A percentile compares a stretch with the other conserved stretches of the same genome.
These are phyloP conservation scores for Stachybotrys elegans DNA, from an alignment of 2,329 filamentous ascomycete genomes.

Conservation along the genomic window DNA sequence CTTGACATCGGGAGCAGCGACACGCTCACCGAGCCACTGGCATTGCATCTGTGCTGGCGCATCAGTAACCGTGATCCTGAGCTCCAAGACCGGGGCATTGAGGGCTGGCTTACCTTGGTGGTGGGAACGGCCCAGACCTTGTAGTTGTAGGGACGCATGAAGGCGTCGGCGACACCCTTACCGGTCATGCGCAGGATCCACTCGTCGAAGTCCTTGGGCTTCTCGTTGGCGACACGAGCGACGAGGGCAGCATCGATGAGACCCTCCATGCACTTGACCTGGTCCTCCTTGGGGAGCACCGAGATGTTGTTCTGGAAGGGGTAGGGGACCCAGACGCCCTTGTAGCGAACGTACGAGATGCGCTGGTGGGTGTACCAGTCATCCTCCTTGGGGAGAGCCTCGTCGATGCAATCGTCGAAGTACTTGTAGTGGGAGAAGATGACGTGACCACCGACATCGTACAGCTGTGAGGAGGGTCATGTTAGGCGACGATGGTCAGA, in stretches of 20 bases:
- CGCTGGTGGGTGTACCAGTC: slow-evolving; percentile 99
- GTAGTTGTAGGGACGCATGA: slow-evolving; percentile 99
- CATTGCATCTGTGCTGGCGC: slow-evolving; percentile 84
- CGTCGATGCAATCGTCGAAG: slow-evolving; percentile 98
- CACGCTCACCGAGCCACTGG: slow-evolving; percentile 96
- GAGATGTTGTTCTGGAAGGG: slow-evolving; percentile 99
- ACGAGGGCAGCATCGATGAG: slow-evolving; percentile 93
- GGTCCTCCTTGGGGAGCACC: slow-evolving; percentile 94
- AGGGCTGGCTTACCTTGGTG: slow-evolving; percentile 65
- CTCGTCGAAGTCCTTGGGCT: slow-evolving; percentile 96
- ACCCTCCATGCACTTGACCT: slow-evolving; percentile 89
- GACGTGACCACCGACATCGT: slow-evolving; percentile 97
- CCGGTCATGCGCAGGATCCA: slow-evolving; percentile 96
- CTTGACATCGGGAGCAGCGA: slow-evolving; percentile 95
- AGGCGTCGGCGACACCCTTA: slow-evolving; percentile 82
- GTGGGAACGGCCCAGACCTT: slow-evolving; percentile 99
- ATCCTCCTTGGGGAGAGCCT: slow-evolving; percentile 86
- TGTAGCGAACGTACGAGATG: slow-evolving; percentile 98
- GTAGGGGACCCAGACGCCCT: slow-evolving; percentile 94
- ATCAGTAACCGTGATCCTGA: slow-evolving; percentile 6
- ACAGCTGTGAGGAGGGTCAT: slow-evolving; percentile 59
- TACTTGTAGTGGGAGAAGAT: slow-evolving; percentile 99
- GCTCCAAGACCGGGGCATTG: too few relatives aligned
- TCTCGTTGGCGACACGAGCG: slow-evolving; percentile 78
- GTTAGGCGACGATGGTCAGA: slow-evolving; percentile 6